Conservation (phyloP, 2,329 filamentous ascomycete genomes). For the Talaromyces islandicus region DNA sequence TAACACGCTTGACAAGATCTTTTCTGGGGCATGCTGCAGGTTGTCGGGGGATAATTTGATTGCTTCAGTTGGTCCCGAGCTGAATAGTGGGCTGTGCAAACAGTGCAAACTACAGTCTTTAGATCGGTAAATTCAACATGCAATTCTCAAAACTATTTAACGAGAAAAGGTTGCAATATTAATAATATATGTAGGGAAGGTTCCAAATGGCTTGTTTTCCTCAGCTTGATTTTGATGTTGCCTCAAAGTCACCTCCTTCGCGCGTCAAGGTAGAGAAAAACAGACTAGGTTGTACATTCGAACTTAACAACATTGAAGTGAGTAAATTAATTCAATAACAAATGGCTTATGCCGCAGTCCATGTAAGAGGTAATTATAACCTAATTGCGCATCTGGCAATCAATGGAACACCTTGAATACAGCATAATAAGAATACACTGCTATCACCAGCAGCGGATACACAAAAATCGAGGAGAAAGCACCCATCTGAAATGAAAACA, state of each 20-base stretch:
- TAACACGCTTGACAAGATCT: slow-evolving; percentile 1
- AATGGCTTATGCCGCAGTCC: no score
- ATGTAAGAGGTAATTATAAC: no score
- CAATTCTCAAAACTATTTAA: not conserved
- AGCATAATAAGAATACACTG: not conserved
- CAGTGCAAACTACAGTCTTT: not conserved
- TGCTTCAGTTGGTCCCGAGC: not conserved
- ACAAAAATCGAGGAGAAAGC: not conserved
- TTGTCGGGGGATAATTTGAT: not conserved
- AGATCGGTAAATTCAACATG: not conserved
- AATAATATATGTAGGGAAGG: not conserved
- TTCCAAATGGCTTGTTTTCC: not conserved
- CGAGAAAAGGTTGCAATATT: not conserved
- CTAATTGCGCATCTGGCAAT: not conserved
- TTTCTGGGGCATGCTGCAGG: not conserved
- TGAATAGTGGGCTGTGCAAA: not conserved
- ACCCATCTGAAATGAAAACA: not conserved
- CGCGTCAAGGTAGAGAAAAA: not conserved
- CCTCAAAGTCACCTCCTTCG: not conserved
- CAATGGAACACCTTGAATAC: not conserved
- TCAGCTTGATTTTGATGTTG: not conserved
- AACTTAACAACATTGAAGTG: no score
- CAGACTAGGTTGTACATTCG: not conserved
- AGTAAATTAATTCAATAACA: no score
- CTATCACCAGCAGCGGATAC: not conserved